Percentiles rank a stretch among this genome's conserved stretches.
phyloP scores from a whole-genome alignment of 306 rosid genomes.

The Quercus mongolica region DNA sequence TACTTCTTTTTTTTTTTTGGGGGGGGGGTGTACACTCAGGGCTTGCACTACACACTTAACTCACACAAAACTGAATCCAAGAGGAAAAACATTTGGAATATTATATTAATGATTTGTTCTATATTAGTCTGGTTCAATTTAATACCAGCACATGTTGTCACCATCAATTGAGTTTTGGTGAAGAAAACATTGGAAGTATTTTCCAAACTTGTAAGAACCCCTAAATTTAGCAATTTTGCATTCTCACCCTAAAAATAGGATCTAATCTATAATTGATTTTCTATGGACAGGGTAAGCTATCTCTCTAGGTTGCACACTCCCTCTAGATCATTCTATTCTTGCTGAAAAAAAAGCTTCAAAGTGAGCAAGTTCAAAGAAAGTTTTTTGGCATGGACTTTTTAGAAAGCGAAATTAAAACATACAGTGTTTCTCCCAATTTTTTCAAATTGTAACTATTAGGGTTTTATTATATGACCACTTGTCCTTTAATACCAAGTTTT shows the following conservation, averaged over 20 bases:
- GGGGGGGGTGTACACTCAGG: not conserved
- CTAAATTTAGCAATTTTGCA: not conserved
- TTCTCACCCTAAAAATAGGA: not conserved
- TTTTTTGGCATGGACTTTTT: not conserved
- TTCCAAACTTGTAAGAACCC: not conserved
- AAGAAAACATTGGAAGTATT: not conserved
- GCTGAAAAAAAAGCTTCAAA: not conserved
- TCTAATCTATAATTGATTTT: not conserved
- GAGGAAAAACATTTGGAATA: not conserved
- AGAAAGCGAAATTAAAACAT: not conserved
- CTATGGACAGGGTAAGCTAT: not conserved
- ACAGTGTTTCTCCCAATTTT: not conserved
- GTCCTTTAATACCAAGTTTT: not conserved
- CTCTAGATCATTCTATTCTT: no score
- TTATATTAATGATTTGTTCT: not conserved
- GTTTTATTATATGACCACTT: no score
- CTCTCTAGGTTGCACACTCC: no score
- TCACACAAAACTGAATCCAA: conserved; percentile 7
- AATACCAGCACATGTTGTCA: no score
- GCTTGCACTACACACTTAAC: not conserved
- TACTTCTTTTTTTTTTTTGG: not conserved
- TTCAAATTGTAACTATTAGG: not conserved
- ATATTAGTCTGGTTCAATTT: no score
- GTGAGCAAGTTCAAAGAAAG: not conserved
- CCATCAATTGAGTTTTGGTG: not conserved